phyloP scores from a whole-genome alignment of 495 filamentous ascomycete species.

The Hypoxylon intermedium region DNA sequence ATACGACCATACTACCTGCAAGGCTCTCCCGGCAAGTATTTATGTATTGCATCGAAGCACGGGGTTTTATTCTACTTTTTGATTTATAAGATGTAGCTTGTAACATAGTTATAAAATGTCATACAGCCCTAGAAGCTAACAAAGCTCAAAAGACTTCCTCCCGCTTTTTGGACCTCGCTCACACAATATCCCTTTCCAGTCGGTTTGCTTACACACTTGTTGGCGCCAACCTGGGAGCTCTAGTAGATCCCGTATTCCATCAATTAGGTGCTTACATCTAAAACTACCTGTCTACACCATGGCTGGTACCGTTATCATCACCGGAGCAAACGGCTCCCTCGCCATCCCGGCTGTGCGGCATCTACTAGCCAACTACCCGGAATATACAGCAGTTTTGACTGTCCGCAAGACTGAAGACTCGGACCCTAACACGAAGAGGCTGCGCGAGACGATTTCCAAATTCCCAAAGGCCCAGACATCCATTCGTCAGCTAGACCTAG shows the following conservation, averaged over 20 bases:
- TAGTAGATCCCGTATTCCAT: slow-evolving; percentile 10
- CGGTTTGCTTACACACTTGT: neutral
- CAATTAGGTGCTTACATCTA: neutral
- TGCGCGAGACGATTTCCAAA: slow-evolving; percentile 44
- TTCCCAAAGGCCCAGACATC: slow-evolving; percentile 44
- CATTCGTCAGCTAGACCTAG: slow-evolving; percentile 52
- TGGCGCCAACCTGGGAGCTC: slow-evolving; percentile 9
- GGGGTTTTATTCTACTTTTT: neutral
- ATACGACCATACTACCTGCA: too few species aligned
- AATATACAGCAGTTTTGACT: slow-evolving; percentile 48
- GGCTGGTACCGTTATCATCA: slow-evolving; percentile 54
- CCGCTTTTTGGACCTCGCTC: too few species aligned
- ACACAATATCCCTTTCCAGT: neutral
- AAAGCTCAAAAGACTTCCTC: neutral
- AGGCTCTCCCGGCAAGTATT: too few species aligned
- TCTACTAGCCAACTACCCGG: slow-evolving; percentile 49
- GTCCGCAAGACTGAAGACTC: slow-evolving; percentile 51
- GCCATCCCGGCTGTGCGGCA: slow-evolving; percentile 52
- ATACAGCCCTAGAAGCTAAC: neutral
- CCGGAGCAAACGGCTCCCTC: slow-evolving; percentile 58
- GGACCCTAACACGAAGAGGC: slow-evolving; percentile 53
- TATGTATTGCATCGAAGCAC: neutral
- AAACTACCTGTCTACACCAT: slow-evolving; percentile 15
- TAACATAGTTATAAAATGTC: too few species aligned
- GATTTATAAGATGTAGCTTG: neutral